Base-by-base conservation (phyloP, 257 asterid species). In the Catharanthus roseus region DNA sequence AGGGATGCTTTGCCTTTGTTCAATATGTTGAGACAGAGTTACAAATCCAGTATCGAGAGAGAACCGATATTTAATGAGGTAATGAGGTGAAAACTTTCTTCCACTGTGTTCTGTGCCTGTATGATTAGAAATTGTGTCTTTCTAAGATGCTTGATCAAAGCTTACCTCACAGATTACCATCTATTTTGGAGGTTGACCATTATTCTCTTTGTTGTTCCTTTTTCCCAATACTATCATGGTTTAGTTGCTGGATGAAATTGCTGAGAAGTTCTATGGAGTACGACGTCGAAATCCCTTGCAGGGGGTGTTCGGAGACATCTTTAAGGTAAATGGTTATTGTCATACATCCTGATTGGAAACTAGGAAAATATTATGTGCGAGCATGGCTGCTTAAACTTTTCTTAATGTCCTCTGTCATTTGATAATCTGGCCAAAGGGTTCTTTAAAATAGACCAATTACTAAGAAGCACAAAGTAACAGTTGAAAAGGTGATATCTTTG, bases 1-100 rank as follows among this genome's bases (percentile, higher is more conserved):
- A 88, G 99, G 84, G 97, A 93, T 77, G 96, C 99, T 55, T 82
- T 91, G 82, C 97, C 97, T 50, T 88, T 93, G 71, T 93, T 93
- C 74, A 87, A 88, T 55, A 89, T 85, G 95, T 73, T 93, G 85
- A 86, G 86, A 75, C 96, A 91, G 61, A 89, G 83, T 56, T 91
- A 86, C 85, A 83, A 81, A 79, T 75, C 85, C 16, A 79, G 88
- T 65, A 78, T 88, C 73, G 91, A 84, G 74, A 85, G 96, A 72
- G 99, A 93, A 23, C 92, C 87, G 73, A 67, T 84, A 62, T 86
- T 91, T 56, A 72, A 77, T 39, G 97, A 91, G 84, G 99, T 56
- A 72, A 77, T 39, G 97, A 91, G 84, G 99, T 93, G 79, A 84
- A 63, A 62, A n/a, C 63, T 65, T 74, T 60, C 31, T 18, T 50